Percentiles rank a stretch among this genome's conserved stretches.
Conservation (phyloP, 83 land plant genomes). For the Thuja plicata region DNA sequence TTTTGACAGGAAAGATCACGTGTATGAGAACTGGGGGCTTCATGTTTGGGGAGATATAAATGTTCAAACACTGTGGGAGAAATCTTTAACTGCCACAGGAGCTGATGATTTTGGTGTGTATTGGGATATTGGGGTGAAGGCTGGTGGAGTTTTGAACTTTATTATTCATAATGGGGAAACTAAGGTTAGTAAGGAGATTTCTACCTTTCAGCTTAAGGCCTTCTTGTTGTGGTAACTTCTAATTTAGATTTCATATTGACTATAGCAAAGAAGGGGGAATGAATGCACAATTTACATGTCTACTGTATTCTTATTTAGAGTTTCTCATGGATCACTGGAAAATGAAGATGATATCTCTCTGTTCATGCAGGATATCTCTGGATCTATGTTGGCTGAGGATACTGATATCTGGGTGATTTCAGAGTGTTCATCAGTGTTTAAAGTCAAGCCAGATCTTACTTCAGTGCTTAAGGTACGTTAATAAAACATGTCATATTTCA, state of each 20-base stretch:
- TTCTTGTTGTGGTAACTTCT: not conserved
- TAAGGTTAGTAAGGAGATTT: slow-evolving; percentile 14
- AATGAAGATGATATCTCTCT: not conserved
- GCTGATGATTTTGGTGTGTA: slow-evolving; percentile 18
- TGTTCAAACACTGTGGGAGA: slow-evolving; percentile 14
- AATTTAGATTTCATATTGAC: not conserved
- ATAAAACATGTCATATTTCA: not conserved
- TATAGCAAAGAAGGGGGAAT: not conserved
- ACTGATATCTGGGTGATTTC: slow-evolving; percentile 20
- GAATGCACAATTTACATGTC: not conserved
- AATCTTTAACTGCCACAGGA: slow-evolving; percentile 18
- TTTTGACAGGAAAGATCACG: slow-evolving; percentile 11
- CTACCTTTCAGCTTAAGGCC: not conserved
- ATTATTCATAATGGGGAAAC: slow-evolving; percentile 18
- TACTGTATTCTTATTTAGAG: not conserved
- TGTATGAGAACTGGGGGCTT: slow-evolving; percentile 22
- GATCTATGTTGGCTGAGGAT: slow-evolving; percentile 14
- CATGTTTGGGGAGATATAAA: slow-evolving; percentile 23
- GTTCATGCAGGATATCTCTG: slow-evolving; percentile 13
- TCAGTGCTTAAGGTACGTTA: slow-evolving; percentile 12
- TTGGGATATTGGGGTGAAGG: slow-evolving; percentile 17
- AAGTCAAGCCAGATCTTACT: slow-evolving; percentile 20
- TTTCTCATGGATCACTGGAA: not conserved
- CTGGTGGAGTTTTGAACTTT: slow-evolving; percentile 12
- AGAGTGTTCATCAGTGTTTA: slow-evolving; percentile 17